Evolutionary conservation across 306 rosid species (phyloP).

Genomic region (Begonia masoniana): DNA sequence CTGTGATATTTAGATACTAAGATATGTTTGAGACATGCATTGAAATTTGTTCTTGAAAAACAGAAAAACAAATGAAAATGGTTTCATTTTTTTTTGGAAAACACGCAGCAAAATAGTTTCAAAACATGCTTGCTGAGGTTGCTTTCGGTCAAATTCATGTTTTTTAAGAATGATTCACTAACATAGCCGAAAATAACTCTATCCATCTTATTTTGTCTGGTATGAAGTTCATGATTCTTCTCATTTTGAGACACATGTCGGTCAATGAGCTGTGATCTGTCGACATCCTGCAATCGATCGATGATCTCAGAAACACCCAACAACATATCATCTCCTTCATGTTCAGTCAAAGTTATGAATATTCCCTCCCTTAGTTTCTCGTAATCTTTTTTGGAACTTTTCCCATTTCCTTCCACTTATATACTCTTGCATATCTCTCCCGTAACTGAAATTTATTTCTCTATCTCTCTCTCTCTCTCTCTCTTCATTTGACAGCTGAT

Average conservation of each 20-base stretch:
- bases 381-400: constrained; percentile 22
- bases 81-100: too few relatives aligned
- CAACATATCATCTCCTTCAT: constrained; percentile 64
- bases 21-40: too few relatives aligned
- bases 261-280: too few relatives aligned
- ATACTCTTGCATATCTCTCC: not conserved
- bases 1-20: too few relatives aligned
- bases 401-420: not conserved
- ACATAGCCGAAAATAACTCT: too few relatives aligned
- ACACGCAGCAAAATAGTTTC: not conserved
- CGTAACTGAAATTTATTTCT: not conserved
- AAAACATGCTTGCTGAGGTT: not conserved
- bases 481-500: constrained; percentile 29
- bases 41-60: too few relatives aligned
- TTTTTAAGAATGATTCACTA: too few relatives aligned
- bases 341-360: constrained; percentile 30
- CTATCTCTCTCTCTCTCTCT: too few relatives aligned
- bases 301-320: too few relatives aligned
- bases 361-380: constrained; percentile 47
- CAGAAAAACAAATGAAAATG: too few relatives aligned
- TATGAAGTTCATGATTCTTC: constrained; percentile 71
- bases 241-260: constrained; percentile 71
- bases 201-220: not conserved
- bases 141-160: not conserved
- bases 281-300: too few relatives aligned